These are phyloP conservation scores for Penicillium mononematosum DNA, from an alignment of 495 filamentous ascomycete genomes.

Conservation along the genomic window DNA sequence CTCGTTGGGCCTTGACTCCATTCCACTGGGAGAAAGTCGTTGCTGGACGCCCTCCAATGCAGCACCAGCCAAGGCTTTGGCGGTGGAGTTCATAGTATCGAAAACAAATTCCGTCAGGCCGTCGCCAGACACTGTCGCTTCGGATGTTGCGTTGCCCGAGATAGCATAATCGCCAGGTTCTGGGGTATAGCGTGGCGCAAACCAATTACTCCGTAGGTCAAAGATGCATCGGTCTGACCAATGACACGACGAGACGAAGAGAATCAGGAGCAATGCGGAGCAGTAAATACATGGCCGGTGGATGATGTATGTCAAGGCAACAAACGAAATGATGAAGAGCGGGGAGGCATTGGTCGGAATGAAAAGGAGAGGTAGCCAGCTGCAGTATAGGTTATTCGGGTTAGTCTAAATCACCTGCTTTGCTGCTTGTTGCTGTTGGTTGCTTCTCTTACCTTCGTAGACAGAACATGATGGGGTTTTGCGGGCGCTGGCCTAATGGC, in stretches of 20 bases:
- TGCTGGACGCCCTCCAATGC: constrained; percentile 62
- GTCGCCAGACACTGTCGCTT: constrained; percentile 27
- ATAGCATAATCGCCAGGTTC: constrained; percentile 21
- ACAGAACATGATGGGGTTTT: constrained; percentile 67
- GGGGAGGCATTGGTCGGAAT: constrained; percentile 71
- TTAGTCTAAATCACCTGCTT: neutral
- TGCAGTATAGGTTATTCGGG: constrained; percentile 43
- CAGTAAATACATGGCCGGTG: constrained; percentile 90
- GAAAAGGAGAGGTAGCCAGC: constrained; percentile 47
- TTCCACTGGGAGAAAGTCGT: constrained; percentile 35
- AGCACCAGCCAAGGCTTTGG: constrained; percentile 62
- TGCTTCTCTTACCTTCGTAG: constrained; percentile 63
- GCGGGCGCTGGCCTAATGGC: constrained; percentile 5
- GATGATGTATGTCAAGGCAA: constrained; percentile 84
- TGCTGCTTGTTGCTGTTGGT: neutral
- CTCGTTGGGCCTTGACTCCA: constrained; percentile 41
- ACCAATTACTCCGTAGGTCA: constrained; percentile 80
- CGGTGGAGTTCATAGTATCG: constrained; percentile 64
- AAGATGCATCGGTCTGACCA: constrained; percentile 91
- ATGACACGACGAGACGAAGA: constrained; percentile 86
- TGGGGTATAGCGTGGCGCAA: constrained; percentile 60
- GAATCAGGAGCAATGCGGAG: constrained; percentile 81
- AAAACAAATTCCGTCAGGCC: constrained; percentile 53
- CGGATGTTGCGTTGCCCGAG: constrained; percentile 22
- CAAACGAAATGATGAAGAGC: constrained; percentile 86